Conservation (phyloP, 140 eudicot species). For the Bidens hawaiensis region DNA sequence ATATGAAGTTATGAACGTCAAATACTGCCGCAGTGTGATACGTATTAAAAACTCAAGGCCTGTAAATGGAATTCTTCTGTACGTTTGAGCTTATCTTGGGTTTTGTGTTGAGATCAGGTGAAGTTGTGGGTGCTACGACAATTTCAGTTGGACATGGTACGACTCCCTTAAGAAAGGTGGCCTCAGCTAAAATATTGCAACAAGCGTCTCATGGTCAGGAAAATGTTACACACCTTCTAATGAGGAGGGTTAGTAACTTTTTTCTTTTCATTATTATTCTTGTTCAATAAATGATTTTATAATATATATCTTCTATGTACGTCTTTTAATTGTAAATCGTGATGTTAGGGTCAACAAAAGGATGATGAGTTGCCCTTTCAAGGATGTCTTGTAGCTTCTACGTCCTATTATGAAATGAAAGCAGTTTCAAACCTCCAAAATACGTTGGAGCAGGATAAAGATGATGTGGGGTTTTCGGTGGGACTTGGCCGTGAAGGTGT, state of each 20-base stretch:
- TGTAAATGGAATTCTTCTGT: neutral
- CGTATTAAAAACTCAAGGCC: constrained; percentile 9
- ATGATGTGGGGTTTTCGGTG: constrained; percentile 84
- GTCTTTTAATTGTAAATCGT: neutral
- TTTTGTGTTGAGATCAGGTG: constrained; percentile 54
- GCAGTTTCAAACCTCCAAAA: constrained; percentile 37
- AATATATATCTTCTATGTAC: neutral
- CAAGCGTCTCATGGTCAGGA: constrained; percentile 55
- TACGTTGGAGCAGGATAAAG: constrained; percentile 40
- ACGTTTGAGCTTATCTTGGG: constrained; percentile 10
- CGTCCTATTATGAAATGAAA: constrained; percentile 71
- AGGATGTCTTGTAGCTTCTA: constrained; percentile 66
- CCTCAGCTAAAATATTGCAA: constrained; percentile 86
- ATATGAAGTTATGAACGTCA: neutral
- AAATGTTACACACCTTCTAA: constrained; percentile 55
- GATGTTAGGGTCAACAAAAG: constrained; percentile 43
- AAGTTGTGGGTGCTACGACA: constrained; percentile 94
- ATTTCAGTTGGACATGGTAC: constrained; percentile 81
- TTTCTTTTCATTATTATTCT: constrained; percentile 3
- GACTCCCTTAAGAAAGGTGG: constrained; percentile 59
- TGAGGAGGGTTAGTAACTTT: constrained; percentile 52
- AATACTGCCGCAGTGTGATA: neutral
- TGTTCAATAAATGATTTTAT: neutral
- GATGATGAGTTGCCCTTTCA: constrained; percentile 37
- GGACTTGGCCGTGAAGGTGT: constrained; percentile 76